Evolutionary conservation across 176 grass and related monocot species (phyloP).

Genomic region (Oryza punctata): DNA sequence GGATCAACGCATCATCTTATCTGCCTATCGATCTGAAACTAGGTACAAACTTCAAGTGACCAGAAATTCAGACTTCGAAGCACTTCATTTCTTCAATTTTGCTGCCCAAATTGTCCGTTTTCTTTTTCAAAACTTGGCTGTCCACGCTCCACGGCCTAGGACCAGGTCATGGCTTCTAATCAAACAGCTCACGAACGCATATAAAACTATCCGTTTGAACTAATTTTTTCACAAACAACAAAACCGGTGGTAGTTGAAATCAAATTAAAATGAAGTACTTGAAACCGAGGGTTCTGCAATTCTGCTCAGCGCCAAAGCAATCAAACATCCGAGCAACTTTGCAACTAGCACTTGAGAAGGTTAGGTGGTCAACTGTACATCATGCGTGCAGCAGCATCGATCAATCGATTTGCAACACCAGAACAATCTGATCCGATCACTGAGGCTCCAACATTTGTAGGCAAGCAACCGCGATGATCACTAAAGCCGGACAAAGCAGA

Average conservation of each 20-base stretch:
- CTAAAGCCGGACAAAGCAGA: background rate
- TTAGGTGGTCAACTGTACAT: background rate
- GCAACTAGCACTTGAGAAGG: background rate
- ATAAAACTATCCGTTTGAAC: background rate
- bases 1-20: background rate
- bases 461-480: background rate
- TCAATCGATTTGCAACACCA: background rate
- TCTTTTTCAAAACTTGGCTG: too few relatives aligned
- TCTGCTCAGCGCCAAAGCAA: background rate
- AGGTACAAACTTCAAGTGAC: background rate
- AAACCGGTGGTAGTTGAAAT: background rate
- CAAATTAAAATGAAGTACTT: background rate
- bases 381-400: constrained; percentile 5
- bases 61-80: background rate
- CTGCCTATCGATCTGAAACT: background rate
- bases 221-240: background rate
- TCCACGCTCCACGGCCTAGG: background rate
- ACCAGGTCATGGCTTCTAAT: background rate
- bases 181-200: background rate
- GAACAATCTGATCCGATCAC: background rate
- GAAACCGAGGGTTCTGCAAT: background rate
- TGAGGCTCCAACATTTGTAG: constrained; percentile 12
- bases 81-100: background rate
- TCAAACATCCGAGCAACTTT: background rate
- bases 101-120: background rate